Conservation (phyloP, 306 rosid species). For the Begonia loranthoides region DNA sequence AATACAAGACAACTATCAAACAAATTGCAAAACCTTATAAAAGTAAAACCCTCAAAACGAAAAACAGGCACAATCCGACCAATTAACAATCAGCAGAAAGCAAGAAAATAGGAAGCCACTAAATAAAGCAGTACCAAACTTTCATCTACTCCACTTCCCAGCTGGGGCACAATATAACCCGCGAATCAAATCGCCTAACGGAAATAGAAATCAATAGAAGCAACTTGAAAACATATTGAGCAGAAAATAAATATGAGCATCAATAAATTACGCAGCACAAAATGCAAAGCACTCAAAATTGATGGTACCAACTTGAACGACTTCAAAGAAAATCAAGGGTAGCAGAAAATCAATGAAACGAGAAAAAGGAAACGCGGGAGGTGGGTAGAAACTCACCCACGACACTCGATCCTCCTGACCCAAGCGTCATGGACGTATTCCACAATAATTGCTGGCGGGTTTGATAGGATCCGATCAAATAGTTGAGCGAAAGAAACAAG, state of each 20-base stretch:
- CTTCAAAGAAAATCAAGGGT: slow-evolving; percentile 5
- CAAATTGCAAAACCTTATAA: too few relatives aligned
- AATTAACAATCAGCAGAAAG: too few relatives aligned
- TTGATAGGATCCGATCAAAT: slow-evolving; percentile 1
- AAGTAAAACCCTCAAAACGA: too few relatives aligned
- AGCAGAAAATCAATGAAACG: too few relatives aligned
- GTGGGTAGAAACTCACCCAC: slow-evolving; percentile 49
- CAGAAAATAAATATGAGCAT: background rate
- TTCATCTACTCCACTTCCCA: too few relatives aligned
- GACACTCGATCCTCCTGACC: slow-evolving; percentile 87
- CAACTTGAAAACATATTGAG: background rate
- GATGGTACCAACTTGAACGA: background rate
- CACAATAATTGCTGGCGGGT: background rate
- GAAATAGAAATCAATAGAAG: background rate
- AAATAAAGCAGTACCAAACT: too few relatives aligned
- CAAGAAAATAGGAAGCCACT: too few relatives aligned
- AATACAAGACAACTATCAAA: too few relatives aligned
- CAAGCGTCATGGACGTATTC: slow-evolving; percentile 76
- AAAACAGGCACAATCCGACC: too few relatives aligned
- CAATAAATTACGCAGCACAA: background rate
- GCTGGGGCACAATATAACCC: background rate
- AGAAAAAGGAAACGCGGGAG: background rate
- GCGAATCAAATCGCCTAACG: background rate
- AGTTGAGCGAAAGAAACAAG: background rate
- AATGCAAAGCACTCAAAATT: background rate